phyloP scores from a whole-genome alignment of 2,329 filamentous ascomycete species.

The Pyricularia sp. region DNA sequence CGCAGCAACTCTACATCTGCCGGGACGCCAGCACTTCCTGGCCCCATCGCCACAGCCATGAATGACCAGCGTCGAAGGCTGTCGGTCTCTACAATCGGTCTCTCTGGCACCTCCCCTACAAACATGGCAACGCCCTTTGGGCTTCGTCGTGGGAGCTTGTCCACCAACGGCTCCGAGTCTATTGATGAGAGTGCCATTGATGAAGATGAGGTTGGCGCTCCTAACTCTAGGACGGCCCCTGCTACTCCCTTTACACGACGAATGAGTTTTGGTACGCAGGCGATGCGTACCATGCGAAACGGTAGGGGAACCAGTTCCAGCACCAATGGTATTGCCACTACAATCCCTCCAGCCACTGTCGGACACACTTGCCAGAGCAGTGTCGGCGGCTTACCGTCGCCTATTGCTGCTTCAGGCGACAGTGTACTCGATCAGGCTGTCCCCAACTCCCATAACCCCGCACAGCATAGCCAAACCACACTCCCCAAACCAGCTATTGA shows the following conservation, averaged over 20 bases:
- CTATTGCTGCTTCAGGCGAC: not conserved
- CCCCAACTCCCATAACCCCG: not conserved
- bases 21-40: slow-evolving; percentile 31
- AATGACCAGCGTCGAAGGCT: slow-evolving; percentile 51
- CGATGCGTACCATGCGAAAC: slow-evolving; percentile 55
- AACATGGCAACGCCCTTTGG: slow-evolving; percentile 31
- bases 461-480: slow-evolving; percentile 6
- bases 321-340: slow-evolving; percentile 40
- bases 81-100: slow-evolving; percentile 60
- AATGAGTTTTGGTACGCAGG: slow-evolving; percentile 80
- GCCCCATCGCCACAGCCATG: slow-evolving; percentile 27
- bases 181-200: slow-evolving; percentile 63
- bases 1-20: slow-evolving; percentile 37
- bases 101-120: slow-evolving; percentile 59
- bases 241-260: slow-evolving; percentile 68
- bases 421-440: slow-evolving; percentile 1
- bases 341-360: not conserved
- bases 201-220: slow-evolving; percentile 45
- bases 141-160: slow-evolving; percentile 53
- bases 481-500: slow-evolving; percentile 50
- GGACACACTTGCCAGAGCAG: slow-evolving; percentile 18
- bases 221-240: slow-evolving; percentile 41
- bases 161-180: slow-evolving; percentile 49
- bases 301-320: slow-evolving; percentile 45
- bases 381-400: slow-evolving; percentile 4